phyloP scores from a whole-genome alignment of 192 early-diverging fungal genomes.

The Coemansia aciculifera region DNA sequence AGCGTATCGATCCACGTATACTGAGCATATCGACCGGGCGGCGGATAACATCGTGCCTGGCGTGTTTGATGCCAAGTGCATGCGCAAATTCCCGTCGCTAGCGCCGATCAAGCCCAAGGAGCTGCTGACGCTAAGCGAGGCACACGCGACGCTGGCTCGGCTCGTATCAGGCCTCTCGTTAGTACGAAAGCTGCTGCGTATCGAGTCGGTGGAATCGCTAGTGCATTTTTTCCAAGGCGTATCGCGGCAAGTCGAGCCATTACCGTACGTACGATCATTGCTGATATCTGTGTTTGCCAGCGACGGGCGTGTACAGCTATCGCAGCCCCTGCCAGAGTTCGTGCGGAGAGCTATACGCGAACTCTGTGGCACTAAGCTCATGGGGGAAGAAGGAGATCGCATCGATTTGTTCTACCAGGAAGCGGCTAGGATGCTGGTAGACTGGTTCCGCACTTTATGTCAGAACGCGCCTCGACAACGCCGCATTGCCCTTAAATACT shows the following conservation, averaged over 20 bases:
- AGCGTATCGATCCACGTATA: neutral
- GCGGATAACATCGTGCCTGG: constrained; percentile 18
- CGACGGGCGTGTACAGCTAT: constrained; percentile 16
- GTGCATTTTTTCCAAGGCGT: constrained; percentile 22
- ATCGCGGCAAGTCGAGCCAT: neutral
- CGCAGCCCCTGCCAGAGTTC: constrained; percentile 16
- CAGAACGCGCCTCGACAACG: constrained; percentile 45
- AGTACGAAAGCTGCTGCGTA: constrained; percentile 12
- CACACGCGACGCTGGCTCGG: constrained; percentile 12
- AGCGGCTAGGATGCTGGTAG: constrained; percentile 24
- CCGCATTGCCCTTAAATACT: constrained; percentile 31
- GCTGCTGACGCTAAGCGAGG: constrained; percentile 11
- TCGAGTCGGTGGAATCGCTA: constrained; percentile 27
- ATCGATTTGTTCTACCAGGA: constrained; percentile 24
- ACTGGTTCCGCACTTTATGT: constrained; percentile 42
- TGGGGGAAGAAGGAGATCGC: neutral
- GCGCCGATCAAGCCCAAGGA: constrained; percentile 38
- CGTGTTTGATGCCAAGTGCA: constrained; percentile 42
- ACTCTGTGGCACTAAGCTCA: neutral
- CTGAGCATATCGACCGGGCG: neutral
- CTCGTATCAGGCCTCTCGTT: constrained; percentile 17
- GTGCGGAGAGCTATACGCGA: constrained; percentile 27
- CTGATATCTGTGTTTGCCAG: constrained; percentile 22
- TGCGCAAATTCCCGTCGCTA: constrained; percentile 42
- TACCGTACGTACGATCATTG: constrained; percentile 43